Conservation (phyloP, 2,329 filamentous ascomycete species). For the Trichoderma sp. region DNA sequence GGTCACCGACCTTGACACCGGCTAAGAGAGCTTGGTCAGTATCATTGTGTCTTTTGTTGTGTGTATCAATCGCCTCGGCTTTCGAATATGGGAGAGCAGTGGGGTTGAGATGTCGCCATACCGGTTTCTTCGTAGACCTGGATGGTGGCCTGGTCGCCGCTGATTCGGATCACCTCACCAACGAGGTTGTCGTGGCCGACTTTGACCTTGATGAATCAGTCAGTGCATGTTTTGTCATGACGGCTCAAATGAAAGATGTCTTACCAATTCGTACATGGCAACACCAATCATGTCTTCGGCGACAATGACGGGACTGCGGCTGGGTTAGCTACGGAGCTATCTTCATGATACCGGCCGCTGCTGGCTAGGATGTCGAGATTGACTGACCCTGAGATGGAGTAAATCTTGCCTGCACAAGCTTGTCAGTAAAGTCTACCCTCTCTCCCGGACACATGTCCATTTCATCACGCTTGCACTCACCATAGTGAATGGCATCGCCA, state of each 20-base stretch:
- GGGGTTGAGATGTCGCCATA: conserved; percentile 46
- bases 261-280: conserved; percentile 98
- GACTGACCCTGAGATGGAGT: conserved; percentile 63
- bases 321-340: conserved; percentile 28
- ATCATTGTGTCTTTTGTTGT: background rate
- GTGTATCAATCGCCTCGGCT: background rate
- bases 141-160: conserved; percentile 91
- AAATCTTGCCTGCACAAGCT: conserved; percentile 56
- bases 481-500: conserved; percentile 43
- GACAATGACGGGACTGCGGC: conserved; percentile 79
- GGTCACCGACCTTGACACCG: conserved; percentile 93
- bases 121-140: conserved; percentile 99
- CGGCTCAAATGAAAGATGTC: conserved; percentile 34
- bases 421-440: conserved; percentile 30
- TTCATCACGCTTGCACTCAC: conserved; percentile 38
- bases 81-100: background rate
- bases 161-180: conserved; percentile 98
- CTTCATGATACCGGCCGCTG: background rate
- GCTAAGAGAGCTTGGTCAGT: conserved; percentile 52
- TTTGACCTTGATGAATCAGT: conserved; percentile 62
- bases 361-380: background rate
- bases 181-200: conserved; percentile 91
- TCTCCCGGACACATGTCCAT: background rate
- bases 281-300: conserved; percentile 98
- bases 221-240: conserved; percentile 8